Percentiles rank a stretch among this genome's conserved stretches.
These are phyloP conservation scores for Chalaropsis thielavioides DNA, from an alignment of 2,329 filamentous ascomycete species.

Conservation along the genomic window DNA sequence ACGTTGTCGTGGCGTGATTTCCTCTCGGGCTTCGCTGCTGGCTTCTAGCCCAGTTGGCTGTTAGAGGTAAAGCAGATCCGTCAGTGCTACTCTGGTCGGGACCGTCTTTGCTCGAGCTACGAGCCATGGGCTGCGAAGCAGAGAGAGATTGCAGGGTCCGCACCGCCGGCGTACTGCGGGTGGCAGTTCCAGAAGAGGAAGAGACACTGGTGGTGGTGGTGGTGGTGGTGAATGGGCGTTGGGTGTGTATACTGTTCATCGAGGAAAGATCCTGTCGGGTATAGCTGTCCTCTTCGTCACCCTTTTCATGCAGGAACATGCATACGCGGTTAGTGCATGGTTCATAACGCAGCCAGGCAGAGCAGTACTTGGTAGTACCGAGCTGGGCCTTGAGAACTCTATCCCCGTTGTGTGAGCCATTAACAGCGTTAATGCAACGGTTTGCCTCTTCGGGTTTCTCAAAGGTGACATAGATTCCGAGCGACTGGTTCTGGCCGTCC, in stretches of 20 bases:
- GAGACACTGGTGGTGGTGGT: constrained; percentile 31
- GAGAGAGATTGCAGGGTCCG: constrained; percentile 20
- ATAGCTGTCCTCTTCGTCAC: constrained; percentile 96
- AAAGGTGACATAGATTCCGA: constrained; percentile 98
- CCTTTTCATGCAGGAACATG: constrained; percentile 95
- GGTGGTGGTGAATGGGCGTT: constrained; percentile 44
- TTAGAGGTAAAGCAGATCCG: constrained; percentile 78
- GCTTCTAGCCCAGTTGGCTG: constrained; percentile 80
- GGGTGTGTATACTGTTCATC: constrained; percentile 78
- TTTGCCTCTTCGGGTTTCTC: constrained; percentile 81
- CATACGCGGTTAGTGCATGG: constrained; percentile 90
- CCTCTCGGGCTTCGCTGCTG: constrained; percentile 49
- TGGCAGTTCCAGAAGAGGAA: neutral
- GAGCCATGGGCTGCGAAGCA: constrained; percentile 49
- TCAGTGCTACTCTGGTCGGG: constrained; percentile 51
- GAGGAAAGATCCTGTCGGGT: constrained; percentile 87
- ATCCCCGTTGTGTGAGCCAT: constrained; percentile 84
- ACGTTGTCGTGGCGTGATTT: constrained; percentile 67
- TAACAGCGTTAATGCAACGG: constrained; percentile 78
- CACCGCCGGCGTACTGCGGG: neutral
- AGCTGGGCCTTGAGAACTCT: constrained; percentile 62
- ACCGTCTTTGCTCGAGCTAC: constrained; percentile 65
- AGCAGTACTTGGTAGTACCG: constrained; percentile 97
- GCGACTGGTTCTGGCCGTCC: constrained; percentile 63
- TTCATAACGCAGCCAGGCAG: constrained; percentile 87